Evolutionary conservation across 345 rosid species (phyloP).

Genomic region (Salix viminalis): DNA sequence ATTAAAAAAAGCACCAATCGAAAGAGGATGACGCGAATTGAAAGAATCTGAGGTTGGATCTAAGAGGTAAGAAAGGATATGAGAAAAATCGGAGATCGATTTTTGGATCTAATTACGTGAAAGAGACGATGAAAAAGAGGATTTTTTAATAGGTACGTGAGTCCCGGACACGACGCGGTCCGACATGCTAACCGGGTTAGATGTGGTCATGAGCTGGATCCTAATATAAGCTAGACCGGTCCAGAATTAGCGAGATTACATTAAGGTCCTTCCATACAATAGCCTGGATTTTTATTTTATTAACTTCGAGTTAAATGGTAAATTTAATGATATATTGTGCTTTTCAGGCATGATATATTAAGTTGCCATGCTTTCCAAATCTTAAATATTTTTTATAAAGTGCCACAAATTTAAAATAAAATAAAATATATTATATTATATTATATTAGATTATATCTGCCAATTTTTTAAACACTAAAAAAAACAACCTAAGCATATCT

Average conservation of each 20-base stretch:
- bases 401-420: no score
- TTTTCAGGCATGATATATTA: no score
- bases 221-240: constrained; percentile 22
- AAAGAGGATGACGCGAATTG: constrained; percentile 26
- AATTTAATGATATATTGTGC: no score
- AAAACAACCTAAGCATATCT: no score
- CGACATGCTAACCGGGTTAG: constrained; percentile 31
- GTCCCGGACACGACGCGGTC: constrained; percentile 31
- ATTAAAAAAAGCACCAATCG: constrained; percentile 23
- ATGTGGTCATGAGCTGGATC: not conserved
- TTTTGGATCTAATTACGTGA: constrained; percentile 11
- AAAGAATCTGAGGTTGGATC: constrained; percentile 20
- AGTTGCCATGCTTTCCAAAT: no score
- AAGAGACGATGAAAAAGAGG: constrained; percentile 19
- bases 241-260: constrained; percentile 3
- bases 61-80: not conserved
- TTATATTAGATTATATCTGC: no score
- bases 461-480: no score
- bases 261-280: not conserved
- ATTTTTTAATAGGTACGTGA: constrained; percentile 22
- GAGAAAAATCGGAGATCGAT: constrained; percentile 25
- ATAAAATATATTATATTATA: no score
- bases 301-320: not conserved
- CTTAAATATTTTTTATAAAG: no score
- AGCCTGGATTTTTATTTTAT: not conserved